These are phyloP conservation scores for Podaxis carcinomalis DNA, from an alignment of 768 basidiomycete genomes.

Conservation along the genomic window DNA sequence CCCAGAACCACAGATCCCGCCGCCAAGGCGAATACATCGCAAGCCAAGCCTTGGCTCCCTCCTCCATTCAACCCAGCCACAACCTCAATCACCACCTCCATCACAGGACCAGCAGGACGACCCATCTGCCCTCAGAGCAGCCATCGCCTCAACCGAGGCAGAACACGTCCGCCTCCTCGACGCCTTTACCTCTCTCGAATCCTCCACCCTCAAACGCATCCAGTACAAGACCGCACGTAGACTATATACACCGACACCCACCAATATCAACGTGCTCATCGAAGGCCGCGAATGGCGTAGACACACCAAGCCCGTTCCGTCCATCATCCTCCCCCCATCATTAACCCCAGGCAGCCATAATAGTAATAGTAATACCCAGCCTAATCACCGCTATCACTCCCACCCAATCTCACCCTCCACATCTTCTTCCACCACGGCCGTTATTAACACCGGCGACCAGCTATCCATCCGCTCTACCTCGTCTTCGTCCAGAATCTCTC, in stretches of 20 bases:
- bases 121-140: conserved; percentile 47
- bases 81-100: not conserved
- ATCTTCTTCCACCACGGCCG: conserved; percentile 1
- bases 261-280: conserved; percentile 25
- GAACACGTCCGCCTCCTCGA: conserved; percentile 60
- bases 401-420: conserved; percentile 8
- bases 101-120: conserved; percentile 5
- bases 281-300: conserved; percentile 32
- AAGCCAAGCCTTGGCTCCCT: not conserved
- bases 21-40: conserved; percentile 1
- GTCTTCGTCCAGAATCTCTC: conserved; percentile 35
- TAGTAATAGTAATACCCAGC: no score
- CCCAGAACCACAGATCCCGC: not conserved
- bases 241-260: conserved; percentile 25
- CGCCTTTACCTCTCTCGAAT: conserved; percentile 66
- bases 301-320: conserved; percentile 19
- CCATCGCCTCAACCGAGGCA: conserved; percentile 59
- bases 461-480: conserved; percentile 36
- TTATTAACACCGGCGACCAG: conserved; percentile 28
- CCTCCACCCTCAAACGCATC: conserved; percentile 47
- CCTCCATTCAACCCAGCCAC: not conserved
- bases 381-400: conserved; percentile 5
- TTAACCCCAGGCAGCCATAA: conserved; percentile 11
- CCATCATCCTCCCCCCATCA: conserved; percentile 22
- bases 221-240: conserved; percentile 36